Evolutionary conservation across 352 stramenopile genomes (phyloP), one percentile per base, ranked within the genome.

Genomic region (Globisporangium uncinulatum): DNA sequence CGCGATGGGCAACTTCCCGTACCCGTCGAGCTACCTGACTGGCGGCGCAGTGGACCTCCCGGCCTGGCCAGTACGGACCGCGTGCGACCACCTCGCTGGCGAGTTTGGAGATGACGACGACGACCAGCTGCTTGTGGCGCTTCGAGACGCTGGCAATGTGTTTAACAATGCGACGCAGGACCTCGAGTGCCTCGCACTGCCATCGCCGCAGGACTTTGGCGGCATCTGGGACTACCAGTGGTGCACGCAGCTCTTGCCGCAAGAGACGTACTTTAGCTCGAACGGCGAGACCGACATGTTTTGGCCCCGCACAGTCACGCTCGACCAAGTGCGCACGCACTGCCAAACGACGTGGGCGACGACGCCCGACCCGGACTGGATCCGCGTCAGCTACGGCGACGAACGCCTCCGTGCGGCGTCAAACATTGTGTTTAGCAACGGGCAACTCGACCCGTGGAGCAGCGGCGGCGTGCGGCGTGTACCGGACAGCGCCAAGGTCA

Each of bases 401-500:
- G 65, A 61, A 17, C 50, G 70, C 41, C 55, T 95, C 32, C 65
- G 71, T 2, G 72, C 61, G 7, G 77, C 75, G 21, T 97, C 90
- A 34, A 98, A 98, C 59, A 98, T 98, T 55, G 85, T 98, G 15
- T 98, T 98, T 54, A 97, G 87, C 53, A 98, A 98, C 67, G 95
- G 95, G 14, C 66, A 94, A 15, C 66, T 97, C 6, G 95, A 98
- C 60, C 95, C 95, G 6, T 98, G 95, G 95, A 89, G 74, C 63
- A 84, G 83, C 37, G 92, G 79, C 6, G 94, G 93, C 17, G 89
- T 98, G 15, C 76, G 82, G 29, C 53, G 74, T 6, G 65, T 76
- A 19, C 79, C 79, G 1, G 63, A 74, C 19, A 68, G 70, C 49
- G 70, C 79, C 36, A 86, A 81, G 51, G 67, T 88, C 47, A 74